phyloP scores from a whole-genome alignment of 306 rosid genomes.

The Prunus mira region DNA sequence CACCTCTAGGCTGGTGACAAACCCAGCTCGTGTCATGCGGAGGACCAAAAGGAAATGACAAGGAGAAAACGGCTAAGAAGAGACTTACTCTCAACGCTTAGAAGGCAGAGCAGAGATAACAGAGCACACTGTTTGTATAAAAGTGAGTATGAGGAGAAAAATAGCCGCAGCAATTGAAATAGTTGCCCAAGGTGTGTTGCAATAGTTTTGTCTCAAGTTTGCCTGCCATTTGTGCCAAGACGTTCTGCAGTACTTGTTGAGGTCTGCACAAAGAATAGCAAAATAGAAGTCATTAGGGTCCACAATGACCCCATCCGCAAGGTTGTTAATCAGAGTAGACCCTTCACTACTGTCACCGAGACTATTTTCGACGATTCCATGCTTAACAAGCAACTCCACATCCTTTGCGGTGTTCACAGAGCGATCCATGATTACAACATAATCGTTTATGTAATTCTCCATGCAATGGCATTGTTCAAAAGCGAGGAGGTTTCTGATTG shows the following conservation, averaged over 20 bases:
- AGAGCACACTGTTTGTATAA: slow-evolving; percentile 16
- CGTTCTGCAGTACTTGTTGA: slow-evolving; percentile 1
- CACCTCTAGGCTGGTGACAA: no score
- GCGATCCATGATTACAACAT: slow-evolving; percentile 13
- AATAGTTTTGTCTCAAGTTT: slow-evolving; percentile 14
- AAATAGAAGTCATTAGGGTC: background rate
- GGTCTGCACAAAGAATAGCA: slow-evolving; percentile 9
- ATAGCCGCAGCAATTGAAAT: slow-evolving; percentile 13
- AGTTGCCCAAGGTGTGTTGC: slow-evolving; percentile 24
- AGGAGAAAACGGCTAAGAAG: no score
- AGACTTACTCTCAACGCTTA: no score
- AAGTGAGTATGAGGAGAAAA: slow-evolving; percentile 9
- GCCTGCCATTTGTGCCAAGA: slow-evolving; percentile 29
- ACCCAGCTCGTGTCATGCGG: no score
- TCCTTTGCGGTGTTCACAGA: slow-evolving; percentile 6
- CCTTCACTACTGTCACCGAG: background rate
- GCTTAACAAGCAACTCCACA: slow-evolving; percentile 21
- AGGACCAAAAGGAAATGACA: no score
- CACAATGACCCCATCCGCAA: background rate
- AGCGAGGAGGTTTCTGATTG: slow-evolving; percentile 19
- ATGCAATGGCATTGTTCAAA: slow-evolving; percentile 21
- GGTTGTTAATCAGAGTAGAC: slow-evolving; percentile 4
- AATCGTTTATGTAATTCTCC: slow-evolving; percentile 11
- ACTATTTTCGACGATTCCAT: slow-evolving; percentile 17
- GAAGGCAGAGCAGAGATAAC: background rate